phyloP scores from a whole-genome alignment of 2,329 filamentous ascomycete species.

The Colletotrichum sp. region DNA sequence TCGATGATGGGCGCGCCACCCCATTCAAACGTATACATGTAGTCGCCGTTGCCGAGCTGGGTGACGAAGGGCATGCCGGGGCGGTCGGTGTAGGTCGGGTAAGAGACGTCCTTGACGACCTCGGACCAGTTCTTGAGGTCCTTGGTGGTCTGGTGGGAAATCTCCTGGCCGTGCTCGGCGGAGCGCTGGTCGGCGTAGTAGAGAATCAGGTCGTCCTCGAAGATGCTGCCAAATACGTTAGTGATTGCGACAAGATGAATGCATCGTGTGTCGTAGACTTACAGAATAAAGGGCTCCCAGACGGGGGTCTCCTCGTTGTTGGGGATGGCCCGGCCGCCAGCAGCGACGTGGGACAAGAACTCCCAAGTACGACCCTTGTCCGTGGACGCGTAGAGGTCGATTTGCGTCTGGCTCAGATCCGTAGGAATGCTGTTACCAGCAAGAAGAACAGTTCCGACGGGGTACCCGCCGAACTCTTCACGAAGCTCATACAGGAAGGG shows the following conservation, averaged over 20 bases:
- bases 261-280: neutral
- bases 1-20: conserved; percentile 46
- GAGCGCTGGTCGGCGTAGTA: conserved; percentile 78
- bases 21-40: conserved; percentile 70
- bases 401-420: conserved; percentile 66
- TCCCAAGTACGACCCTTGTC: conserved; percentile 69
- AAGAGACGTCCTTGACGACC: conserved; percentile 64
- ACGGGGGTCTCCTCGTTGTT: conserved; percentile 72
- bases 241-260: neutral
- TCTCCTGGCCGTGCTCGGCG: conserved; percentile 69
- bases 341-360: conserved; percentile 70
- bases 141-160: conserved; percentile 66
- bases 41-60: conserved; percentile 62
- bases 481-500: conserved; percentile 71
- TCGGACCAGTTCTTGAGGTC: conserved; percentile 65
- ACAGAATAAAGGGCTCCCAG: conserved; percentile 74
- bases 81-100: conserved; percentile 65
- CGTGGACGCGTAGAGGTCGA: conserved; percentile 71
- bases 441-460: conserved; percentile 66
- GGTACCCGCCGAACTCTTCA: conserved; percentile 59
- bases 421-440: conserved; percentile 65
- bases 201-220: conserved; percentile 63
- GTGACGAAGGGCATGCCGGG: conserved; percentile 73
- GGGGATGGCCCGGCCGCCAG: conserved; percentile 65
- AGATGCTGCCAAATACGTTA: conserved; percentile 39